phyloP scores from a whole-genome alignment of 1,284 basidiomycete genomes.

The Peniophora sp. region DNA sequence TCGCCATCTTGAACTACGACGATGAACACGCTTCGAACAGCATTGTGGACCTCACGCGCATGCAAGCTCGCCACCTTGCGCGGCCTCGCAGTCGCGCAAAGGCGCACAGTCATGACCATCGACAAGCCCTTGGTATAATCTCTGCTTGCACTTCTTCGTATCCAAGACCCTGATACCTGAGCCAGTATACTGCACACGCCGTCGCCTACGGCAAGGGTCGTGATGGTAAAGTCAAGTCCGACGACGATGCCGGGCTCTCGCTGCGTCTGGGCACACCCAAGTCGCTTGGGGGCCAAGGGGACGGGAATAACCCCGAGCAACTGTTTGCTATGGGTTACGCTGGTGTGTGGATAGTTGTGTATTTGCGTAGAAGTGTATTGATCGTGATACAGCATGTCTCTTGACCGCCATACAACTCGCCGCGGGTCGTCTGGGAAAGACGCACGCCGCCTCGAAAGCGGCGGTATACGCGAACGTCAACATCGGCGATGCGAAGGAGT shows the following conservation, averaged over 20 bases:
- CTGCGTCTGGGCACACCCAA: conserved; percentile 44
- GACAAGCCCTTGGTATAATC: conserved; percentile 17
- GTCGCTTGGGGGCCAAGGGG: conserved; percentile 45
- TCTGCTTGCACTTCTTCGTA: conserved; percentile 24
- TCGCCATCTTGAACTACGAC: neutral
- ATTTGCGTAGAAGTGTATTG: conserved; percentile 27
- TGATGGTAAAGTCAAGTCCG: conserved; percentile 37
- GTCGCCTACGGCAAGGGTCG: conserved; percentile 45
- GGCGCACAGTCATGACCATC: conserved; percentile 5
- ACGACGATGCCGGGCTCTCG: conserved; percentile 29
- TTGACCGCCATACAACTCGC: conserved; percentile 56
- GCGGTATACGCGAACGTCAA: conserved; percentile 53
- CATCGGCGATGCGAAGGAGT: conserved; percentile 45
- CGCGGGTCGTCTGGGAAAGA: conserved; percentile 45
- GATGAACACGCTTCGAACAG: neutral
- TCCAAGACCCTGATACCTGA: conserved; percentile 31
- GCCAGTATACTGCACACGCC: conserved; percentile 45
- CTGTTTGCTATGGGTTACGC: conserved; percentile 58
- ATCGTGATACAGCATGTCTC: conserved; percentile 47
- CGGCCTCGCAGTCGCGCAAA: neutral
- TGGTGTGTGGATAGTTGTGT: conserved; percentile 33
- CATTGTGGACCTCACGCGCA: neutral
- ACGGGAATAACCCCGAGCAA: conserved; percentile 56
- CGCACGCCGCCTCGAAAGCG: conserved; percentile 46
- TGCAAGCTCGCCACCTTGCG: neutral